These are phyloP conservation scores for Phoenix roebelenii DNA, from an alignment of 176 grass and related monocot species.

Conservation along the genomic window DNA sequence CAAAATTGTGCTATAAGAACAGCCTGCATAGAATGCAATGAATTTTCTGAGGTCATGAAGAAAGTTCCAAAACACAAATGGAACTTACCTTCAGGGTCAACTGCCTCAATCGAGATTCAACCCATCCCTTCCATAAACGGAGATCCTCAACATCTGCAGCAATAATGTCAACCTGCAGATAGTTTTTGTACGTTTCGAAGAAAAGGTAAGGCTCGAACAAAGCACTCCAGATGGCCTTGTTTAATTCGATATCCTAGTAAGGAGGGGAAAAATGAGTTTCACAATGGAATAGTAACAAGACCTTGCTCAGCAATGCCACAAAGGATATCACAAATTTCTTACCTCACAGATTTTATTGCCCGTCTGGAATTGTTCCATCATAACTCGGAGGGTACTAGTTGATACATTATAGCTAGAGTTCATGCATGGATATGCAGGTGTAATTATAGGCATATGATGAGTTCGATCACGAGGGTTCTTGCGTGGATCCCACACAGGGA, in stretches of 20 bases:
- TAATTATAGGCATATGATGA: constrained; percentile 98
- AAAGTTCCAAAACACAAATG: neutral
- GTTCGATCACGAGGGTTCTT: constrained; percentile 72
- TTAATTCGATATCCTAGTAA: constrained; percentile 83
- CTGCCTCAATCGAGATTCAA: constrained; percentile 88
- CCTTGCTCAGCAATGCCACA: neutral
- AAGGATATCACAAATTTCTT: constrained; percentile 10
- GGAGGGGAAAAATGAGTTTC: neutral
- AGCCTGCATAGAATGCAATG: neutral
- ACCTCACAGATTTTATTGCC: constrained; percentile 86
- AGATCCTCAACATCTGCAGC: constrained; percentile 74
- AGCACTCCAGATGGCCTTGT: constrained; percentile 66
- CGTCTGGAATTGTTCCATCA: constrained; percentile 80
- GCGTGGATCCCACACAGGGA: constrained; percentile 89
- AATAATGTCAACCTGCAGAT: constrained; percentile 88
- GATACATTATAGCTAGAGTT: constrained; percentile 99
- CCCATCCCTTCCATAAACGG: constrained; percentile 92
- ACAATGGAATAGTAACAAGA: constrained; percentile 5
- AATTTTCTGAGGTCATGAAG: neutral
- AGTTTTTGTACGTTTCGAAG: constrained; percentile 93
- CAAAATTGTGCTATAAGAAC: neutral
- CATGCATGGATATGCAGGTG: constrained; percentile 96
- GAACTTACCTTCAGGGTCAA: constrained; percentile 72
- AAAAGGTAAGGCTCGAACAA: constrained; percentile 77
- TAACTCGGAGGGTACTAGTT: constrained; percentile 82